These are phyloP conservation scores for Piromyces finnis DNA, from an alignment of 192 early-diverging fungal species.

Conservation along the genomic window DNA sequence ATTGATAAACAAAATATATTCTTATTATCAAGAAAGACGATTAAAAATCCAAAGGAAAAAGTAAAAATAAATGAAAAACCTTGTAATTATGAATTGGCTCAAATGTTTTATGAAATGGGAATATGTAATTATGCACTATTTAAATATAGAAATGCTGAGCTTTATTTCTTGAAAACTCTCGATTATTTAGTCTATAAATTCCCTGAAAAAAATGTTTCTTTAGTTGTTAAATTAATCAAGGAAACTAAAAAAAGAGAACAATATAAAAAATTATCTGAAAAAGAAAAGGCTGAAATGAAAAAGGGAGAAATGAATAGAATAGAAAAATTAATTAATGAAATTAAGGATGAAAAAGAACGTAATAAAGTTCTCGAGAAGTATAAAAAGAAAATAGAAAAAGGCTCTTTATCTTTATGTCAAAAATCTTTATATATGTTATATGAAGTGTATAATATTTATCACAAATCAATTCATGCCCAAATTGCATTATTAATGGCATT, in stretches of 20 bases:
- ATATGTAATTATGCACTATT: neutral
- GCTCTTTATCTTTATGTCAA: neutral
- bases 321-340: neutral
- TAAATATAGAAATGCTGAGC: neutral
- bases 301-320: neutral
- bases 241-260: neutral
- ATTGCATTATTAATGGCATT: neutral
- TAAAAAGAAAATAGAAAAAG: neutral
- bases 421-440: neutral
- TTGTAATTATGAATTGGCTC: neutral
- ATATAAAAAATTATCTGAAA: neutral
- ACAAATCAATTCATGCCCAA: neutral
- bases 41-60: neutral
- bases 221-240: neutral
- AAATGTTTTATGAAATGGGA: neutral
- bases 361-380: neutral
- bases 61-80: neutral
- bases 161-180: neutral
- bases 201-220: neutral
- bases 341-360: neutral
- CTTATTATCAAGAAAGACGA: neutral
- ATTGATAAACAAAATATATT: neutral
- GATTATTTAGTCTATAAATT: neutral
- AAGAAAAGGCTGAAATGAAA: neutral
- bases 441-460: neutral